phyloP scores from a whole-genome alignment of 2,329 filamentous ascomycete species.

The Bipolaris bicolor region DNA sequence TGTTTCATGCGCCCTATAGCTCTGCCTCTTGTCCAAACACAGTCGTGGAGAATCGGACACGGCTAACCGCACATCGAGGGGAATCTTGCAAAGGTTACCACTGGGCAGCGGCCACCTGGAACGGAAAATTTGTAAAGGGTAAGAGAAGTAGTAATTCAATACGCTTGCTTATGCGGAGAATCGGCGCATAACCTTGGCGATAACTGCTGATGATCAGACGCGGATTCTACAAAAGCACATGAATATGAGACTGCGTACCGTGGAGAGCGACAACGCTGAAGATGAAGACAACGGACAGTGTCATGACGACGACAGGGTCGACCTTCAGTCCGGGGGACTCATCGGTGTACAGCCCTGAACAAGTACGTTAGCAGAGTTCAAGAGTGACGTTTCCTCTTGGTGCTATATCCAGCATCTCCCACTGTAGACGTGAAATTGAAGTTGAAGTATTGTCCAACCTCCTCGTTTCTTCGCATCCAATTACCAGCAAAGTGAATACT shows the following conservation, averaged over 20 bases:
- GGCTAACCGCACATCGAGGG: constrained; percentile 11
- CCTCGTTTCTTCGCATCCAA: neutral
- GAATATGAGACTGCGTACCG: constrained; percentile 66
- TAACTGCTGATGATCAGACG: constrained; percentile 64
- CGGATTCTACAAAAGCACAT: neutral
- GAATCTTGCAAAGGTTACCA: constrained; percentile 20
- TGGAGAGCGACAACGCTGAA: constrained; percentile 98
- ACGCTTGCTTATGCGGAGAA: constrained; percentile 65
- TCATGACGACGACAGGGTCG: constrained; percentile 95
- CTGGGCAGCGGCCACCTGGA: constrained; percentile 29
- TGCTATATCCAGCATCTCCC: neutral
- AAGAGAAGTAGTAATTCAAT: constrained; percentile 4
- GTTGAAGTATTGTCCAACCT: no score
- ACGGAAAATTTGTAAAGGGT: constrained; percentile 17
- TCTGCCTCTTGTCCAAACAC: constrained; percentile 19
- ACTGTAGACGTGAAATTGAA: neutral
- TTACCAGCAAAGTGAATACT: constrained; percentile 45
- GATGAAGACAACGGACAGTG: constrained; percentile 96
- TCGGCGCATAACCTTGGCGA: constrained; percentile 91
- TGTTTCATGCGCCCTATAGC: constrained; percentile 14
- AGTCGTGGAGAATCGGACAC: constrained; percentile 12
- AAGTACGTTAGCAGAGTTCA: constrained; percentile 22
- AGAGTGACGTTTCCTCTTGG: neutral
- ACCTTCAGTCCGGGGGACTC: constrained; percentile 97
- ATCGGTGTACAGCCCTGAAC: constrained; percentile 90